Percentiles rank a stretch among this genome's conserved stretches.
phyloP scores from a whole-genome alignment of 306 rosid species.

The Sechiopsis laciniata region DNA sequence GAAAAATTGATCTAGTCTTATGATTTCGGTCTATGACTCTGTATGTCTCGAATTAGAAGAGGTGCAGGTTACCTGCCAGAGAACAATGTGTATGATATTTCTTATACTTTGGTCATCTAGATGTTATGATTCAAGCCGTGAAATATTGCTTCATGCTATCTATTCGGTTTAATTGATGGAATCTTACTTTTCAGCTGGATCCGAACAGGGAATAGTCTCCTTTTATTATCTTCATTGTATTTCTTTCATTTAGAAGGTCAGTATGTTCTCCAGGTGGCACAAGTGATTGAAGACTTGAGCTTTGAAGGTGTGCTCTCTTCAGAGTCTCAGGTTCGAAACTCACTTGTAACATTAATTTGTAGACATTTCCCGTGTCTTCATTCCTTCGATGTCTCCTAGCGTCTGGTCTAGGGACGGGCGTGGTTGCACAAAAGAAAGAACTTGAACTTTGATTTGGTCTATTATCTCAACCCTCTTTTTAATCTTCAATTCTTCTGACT shows the following conservation, averaged over 20 bases:
- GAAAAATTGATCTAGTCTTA: not conserved
- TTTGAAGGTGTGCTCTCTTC: too few relatives aligned
- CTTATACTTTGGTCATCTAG: not conserved
- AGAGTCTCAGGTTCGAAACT: too few relatives aligned
- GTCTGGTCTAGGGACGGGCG: too few relatives aligned
- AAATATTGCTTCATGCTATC: not conserved
- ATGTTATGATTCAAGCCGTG: not conserved
- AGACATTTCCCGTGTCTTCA: too few relatives aligned
- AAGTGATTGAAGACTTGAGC: too few relatives aligned
- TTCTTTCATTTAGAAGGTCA: constrained; percentile 2
- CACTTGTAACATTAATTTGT: too few relatives aligned
- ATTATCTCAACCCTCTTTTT: not conserved
- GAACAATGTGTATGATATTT: not conserved
- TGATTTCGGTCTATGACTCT: too few relatives aligned
- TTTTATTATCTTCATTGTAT: not conserved
- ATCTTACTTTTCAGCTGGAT: not conserved
- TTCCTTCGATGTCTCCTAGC: too few relatives aligned
- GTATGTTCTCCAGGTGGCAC: too few relatives aligned
- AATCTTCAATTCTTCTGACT: not conserved
- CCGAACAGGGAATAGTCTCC: not conserved
- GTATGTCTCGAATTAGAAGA: not conserved
- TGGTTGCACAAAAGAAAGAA: too few relatives aligned
- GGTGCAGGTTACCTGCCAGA: not conserved
- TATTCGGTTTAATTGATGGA: not conserved
- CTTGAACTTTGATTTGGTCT: not conserved